These are phyloP conservation scores for Nothophaeocryptopus gaeumannii DNA, from an alignment of 2,329 filamentous ascomycete species.

Conservation along the genomic window DNA sequence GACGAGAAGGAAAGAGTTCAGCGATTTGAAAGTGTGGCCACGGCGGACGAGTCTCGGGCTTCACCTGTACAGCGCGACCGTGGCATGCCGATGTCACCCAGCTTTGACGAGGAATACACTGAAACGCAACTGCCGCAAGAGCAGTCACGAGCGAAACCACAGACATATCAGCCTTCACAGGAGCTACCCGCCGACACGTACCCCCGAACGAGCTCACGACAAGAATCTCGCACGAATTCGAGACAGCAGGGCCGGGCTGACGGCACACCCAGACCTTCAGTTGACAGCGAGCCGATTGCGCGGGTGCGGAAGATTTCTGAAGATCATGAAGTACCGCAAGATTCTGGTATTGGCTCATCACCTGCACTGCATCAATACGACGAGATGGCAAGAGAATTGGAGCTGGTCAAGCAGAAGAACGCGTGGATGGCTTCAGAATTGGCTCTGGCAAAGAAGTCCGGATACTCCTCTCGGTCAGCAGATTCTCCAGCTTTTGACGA, in stretches of 20 bases:
- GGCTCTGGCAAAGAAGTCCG: constrained; percentile 83
- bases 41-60: constrained; percentile 12
- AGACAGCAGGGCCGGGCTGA: constrained; percentile 17
- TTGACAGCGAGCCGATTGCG: constrained; percentile 28
- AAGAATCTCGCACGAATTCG: constrained; percentile 14
- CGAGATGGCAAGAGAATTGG: constrained; percentile 79
- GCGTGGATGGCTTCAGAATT: constrained; percentile 97
- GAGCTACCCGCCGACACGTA: constrained; percentile 5
- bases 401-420: constrained; percentile 78
- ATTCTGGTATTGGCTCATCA: constrained; percentile 59
- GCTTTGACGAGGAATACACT: constrained; percentile 16
- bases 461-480: constrained; percentile 67
- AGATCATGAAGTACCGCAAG: constrained; percentile 53
- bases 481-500: constrained; percentile 68
- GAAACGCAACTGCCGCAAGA: constrained; percentile 10
- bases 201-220: constrained; percentile 19
- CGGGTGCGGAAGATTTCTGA: constrained; percentile 29
- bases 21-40: constrained; percentile 24
- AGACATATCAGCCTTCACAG: constrained; percentile 35
- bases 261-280: constrained; percentile 25
- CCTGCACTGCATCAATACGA: constrained; percentile 66
- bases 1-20: constrained; percentile 29
- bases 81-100: constrained; percentile 21
- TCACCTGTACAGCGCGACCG: constrained; percentile 16
- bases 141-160: constrained; percentile 25